Evolutionary conservation across 108 stramenopile species (phyloP), one percentile per base, ranked within the genome.

Genomic region (Cyclotella sp.): DNA sequence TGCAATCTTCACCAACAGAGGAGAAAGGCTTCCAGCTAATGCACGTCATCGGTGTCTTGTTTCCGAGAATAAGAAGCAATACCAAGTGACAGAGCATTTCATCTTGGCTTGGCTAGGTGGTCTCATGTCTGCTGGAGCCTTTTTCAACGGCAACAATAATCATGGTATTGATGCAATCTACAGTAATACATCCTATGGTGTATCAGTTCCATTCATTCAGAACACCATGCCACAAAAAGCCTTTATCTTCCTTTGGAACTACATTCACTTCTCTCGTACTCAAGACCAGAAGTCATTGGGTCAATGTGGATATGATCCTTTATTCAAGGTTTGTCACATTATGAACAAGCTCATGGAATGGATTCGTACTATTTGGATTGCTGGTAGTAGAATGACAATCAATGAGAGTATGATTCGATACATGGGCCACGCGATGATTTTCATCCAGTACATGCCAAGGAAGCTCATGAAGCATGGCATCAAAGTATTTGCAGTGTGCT

Each of bases 361-460:
- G 2, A 52, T 73, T 2, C 11, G n/a, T 5, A 47, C 9, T 9
- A 18, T 18, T 21, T 73, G 73, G 73, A 73, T 22, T 21, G 39
- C 64, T 47, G 73, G 62, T 44, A 22, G 63, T 8, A 30, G 6
- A 43, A 63, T 13, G n/a, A n/a, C n/a, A n/a, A n/a, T n/a, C n/a
- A n/a, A n/a, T n/a, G n/a, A n/a, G n/a, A 73, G 73, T 47, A 73
- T 73, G 61, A 63, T 73, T n/a, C 4, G 21, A 18, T 73, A 73
- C 45, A 73, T 47, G 62, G 73, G 73, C 49, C 46, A 52, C 7
- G 46, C 64, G 6, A 27, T 63, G 9, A n/a, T 42, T 24, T 73
- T 49, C 40, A 55, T 73, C 27, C 73, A 73, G 26, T 73, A 65
- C 29, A 73, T 47, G 30, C 73, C 73, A 10, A 51, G 11, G 30